A percentile compares a stretch with the other conserved stretches of the same genome.
These are phyloP conservation scores for Plectosphaerella cucumerina DNA, from an alignment of 2,329 filamentous ascomycete species.

Conservation along the genomic window DNA sequence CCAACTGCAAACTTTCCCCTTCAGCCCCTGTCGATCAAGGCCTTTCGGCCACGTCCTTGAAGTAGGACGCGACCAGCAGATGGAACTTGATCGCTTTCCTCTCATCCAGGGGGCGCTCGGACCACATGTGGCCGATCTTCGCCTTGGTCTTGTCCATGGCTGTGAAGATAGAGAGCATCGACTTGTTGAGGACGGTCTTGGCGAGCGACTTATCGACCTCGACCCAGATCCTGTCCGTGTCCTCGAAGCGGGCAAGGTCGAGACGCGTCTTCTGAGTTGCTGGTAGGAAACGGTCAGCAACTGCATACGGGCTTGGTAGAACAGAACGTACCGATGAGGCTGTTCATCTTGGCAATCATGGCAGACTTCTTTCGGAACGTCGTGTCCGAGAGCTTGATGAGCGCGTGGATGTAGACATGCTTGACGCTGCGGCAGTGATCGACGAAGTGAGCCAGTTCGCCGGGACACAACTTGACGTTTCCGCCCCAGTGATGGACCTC, in stretches of 20 bases:
- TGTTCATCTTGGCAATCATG: neutral
- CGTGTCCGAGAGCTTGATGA: conserved; percentile 23
- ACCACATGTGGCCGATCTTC: neutral
- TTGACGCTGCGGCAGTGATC: neutral
- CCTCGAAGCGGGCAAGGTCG: neutral
- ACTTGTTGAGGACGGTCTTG: neutral
- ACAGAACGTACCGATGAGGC: neutral
- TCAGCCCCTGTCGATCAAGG: no score
- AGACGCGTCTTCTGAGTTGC: no score
- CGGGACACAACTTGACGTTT: neutral
- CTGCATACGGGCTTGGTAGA: no score
- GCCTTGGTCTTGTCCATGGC: neutral
- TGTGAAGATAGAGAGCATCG: neutral
- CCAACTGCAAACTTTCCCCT: no score
- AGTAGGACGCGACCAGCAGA: conserved; percentile 1
- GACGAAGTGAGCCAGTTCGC: neutral
- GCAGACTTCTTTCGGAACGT: neutral
- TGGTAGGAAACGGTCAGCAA: no score
- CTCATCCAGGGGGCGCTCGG: neutral
- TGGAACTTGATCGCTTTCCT: conserved; percentile 1
- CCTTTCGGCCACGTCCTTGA: no score
- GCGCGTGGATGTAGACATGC: conserved; percentile 13
- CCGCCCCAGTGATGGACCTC: conserved; percentile 1
- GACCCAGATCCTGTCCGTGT: neutral
- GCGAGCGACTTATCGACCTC: neutral